These are phyloP conservation scores for Cyathus striatus DNA, from an alignment of 768 basidiomycete genomes.

Conservation along the genomic window DNA sequence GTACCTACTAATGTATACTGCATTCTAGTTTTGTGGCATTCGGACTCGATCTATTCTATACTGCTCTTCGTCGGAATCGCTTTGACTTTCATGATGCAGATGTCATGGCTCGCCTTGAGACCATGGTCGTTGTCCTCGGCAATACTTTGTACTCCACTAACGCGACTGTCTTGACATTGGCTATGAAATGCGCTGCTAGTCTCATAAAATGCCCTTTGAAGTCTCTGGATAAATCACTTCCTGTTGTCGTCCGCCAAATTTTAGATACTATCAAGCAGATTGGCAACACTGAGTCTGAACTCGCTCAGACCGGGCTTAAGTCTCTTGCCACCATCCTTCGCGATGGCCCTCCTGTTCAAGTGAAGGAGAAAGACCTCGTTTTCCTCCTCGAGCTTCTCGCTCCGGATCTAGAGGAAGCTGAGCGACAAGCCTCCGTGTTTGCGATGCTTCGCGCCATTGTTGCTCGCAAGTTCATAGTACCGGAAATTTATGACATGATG, in stretches of 20 bases:
- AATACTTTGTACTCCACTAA: slow-evolving; percentile 88
- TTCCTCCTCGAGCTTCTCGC: slow-evolving; percentile 81
- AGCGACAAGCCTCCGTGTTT: slow-evolving; percentile 82
- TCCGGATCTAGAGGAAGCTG: slow-evolving; percentile 88
- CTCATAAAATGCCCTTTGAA: slow-evolving; percentile 83
- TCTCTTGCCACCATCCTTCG: slow-evolving; percentile 85
- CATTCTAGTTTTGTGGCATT: slow-evolving; percentile 82
- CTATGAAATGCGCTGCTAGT: slow-evolving; percentile 74
- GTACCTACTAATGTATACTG: slow-evolving; percentile 5
- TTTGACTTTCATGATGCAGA: slow-evolving; percentile 78
- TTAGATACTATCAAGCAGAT: slow-evolving; percentile 76
- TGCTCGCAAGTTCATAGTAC: slow-evolving; percentile 85
- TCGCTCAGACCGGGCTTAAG: slow-evolving; percentile 84
- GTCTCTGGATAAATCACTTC: slow-evolving; percentile 66
- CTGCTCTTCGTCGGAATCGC: slow-evolving; percentile 78
- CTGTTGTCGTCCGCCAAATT: slow-evolving; percentile 80
- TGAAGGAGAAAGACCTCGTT: slow-evolving; percentile 86
- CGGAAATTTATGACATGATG: slow-evolving; percentile 97
- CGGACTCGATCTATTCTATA: slow-evolving; percentile 87
- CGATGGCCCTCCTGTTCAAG: slow-evolving; percentile 73
- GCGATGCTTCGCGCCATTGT: slow-evolving; percentile 87
- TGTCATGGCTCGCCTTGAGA: slow-evolving; percentile 79
- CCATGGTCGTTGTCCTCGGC: slow-evolving; percentile 83
- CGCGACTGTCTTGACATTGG: slow-evolving; percentile 66
- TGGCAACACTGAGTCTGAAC: slow-evolving; percentile 86